Conservation (phyloP, 371 early-diverging fungal genomes). For the Mucor piriformis region DNA sequence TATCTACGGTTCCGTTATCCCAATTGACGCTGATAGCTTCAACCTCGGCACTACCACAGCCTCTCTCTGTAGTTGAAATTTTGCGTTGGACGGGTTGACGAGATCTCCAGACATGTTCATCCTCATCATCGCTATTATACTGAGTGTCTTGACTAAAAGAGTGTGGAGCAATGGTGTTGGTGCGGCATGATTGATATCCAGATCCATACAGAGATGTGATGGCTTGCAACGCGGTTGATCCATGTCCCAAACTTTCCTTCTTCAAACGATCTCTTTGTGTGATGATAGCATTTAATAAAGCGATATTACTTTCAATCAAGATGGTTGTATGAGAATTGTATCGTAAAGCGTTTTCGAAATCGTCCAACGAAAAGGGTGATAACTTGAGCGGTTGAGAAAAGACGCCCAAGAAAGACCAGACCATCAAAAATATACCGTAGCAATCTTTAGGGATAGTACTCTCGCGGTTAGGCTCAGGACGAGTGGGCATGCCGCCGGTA, state of each 20-base stretch:
- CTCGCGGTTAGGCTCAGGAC: conserved; percentile 26
- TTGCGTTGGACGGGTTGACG: conserved; percentile 10
- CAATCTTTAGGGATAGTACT: conserved; percentile 34
- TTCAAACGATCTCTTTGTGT: conserved; percentile 30
- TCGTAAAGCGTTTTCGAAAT: conserved; percentile 46
- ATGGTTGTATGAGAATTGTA: conserved; percentile 26
- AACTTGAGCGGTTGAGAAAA: conserved; percentile 44
- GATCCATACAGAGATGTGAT: conserved; percentile 25
- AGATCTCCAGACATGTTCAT: conserved; percentile 10
- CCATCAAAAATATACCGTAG: conserved; percentile 46
- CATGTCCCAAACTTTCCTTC: conserved; percentile 27
- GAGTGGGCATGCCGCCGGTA: conserved; percentile 32
- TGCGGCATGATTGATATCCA: conserved; percentile 23
- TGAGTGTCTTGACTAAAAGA: conserved; percentile 1
- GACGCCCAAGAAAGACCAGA: conserved; percentile 47
- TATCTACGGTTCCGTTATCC: conserved; percentile 38
- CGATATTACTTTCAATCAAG: conserved; percentile 40
- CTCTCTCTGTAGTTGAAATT: conserved; percentile 22
- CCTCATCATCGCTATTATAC: conserved; percentile 17
- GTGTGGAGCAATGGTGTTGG: not conserved
- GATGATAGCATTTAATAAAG: conserved; percentile 49
- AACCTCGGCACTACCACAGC: conserved; percentile 37
- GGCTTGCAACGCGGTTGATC: conserved; percentile 22
- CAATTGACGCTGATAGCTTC: conserved; percentile 32
- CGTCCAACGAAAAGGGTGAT: conserved; percentile 47